phyloP scores from a whole-genome alignment of 2,329 filamentous ascomycete genomes.

The Ceratocystis variospora region DNA sequence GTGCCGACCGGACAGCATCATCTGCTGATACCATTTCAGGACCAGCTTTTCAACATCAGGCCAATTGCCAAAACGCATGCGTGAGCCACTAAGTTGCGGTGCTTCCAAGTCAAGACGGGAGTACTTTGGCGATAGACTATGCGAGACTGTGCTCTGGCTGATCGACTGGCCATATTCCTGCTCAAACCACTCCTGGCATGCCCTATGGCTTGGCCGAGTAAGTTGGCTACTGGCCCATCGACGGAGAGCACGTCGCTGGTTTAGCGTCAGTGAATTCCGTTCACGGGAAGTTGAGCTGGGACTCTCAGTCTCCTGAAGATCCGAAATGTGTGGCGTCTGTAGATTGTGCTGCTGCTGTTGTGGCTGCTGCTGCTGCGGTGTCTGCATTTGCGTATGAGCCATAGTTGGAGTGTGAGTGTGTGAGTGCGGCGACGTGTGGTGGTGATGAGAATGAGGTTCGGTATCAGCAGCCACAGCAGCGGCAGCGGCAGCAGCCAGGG shows the following conservation, averaged over 20 bases:
- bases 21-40: slow-evolving; percentile 41
- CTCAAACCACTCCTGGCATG: slow-evolving; percentile 51
- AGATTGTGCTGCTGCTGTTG: slow-evolving; percentile 12
- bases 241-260: slow-evolving; percentile 46
- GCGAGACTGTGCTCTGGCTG: slow-evolving; percentile 49
- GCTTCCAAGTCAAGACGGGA: slow-evolving; percentile 46
- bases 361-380: slow-evolving; percentile 11
- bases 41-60: slow-evolving; percentile 48
- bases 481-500: slow-evolving; percentile 9
- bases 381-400: background rate
- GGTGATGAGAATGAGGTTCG: slow-evolving; percentile 3
- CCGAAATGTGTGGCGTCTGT: background rate
- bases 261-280: slow-evolving; percentile 47
- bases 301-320: background rate
- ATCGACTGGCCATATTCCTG: slow-evolving; percentile 45
- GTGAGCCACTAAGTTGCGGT: slow-evolving; percentile 47
- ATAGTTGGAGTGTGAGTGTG: background rate
- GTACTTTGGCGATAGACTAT: slow-evolving; percentile 48
- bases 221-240: slow-evolving; percentile 45
- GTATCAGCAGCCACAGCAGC: background rate
- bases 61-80: slow-evolving; percentile 50
- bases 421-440: background rate
- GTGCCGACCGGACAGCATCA: slow-evolving; percentile 39
- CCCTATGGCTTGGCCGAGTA: slow-evolving; percentile 44
- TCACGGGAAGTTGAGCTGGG: slow-evolving; percentile 28